Evolutionary conservation across 1,139 yeast species (phyloP), one percentile per base, ranked within the genome.

Genomic region (Zhuliangozyma parablackwelliae): DNA sequence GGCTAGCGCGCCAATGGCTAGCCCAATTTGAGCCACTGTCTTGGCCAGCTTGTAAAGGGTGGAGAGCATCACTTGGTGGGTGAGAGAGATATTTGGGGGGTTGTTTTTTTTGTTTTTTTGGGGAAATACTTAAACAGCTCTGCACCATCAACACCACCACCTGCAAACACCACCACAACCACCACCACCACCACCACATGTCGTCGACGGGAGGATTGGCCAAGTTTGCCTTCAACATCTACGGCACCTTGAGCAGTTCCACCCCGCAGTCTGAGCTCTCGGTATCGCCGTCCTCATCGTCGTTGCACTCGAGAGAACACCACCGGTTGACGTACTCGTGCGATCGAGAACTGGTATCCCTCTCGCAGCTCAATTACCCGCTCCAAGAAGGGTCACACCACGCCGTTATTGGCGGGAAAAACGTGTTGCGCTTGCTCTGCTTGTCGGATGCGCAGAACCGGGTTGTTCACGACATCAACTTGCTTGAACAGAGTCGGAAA

Each of bases 371-470:
- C 33, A 52, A 57, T 32, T 41, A 45, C 25, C 48, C 47, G 10
- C 37, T 48, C 24, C 36, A 45, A 25, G 50, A 47, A 16, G 42
- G 44, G 26, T 13, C 34, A 7, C 48, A 47, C 28, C 65, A 72
- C 41, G 72, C 77, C 13, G 76, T 77, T 0, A 57, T 79, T 8
- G 84, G 84, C 2, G 84, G 86, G 1, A 73, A 79, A 44, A 78
- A 78, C 47, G 65, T 72, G 43, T 58, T 80, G 34, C 78, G 75
- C 45, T 47, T 79, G 7, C 53, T 79, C 32, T 67, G 69, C 29
- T 54, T 78, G 11, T 64, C 67, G 36, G 52, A 54, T 24, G 71
- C 64, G 56, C 76, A 56, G 56, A 58, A 50, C 38, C 58, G 46
- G 31, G 57, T 70, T 2, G 41, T 63, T 21, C 63, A 61, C 26